Conservation (phyloP, 2,329 filamentous ascomycete genomes). For the Cryphonectria nitschkei region DNA sequence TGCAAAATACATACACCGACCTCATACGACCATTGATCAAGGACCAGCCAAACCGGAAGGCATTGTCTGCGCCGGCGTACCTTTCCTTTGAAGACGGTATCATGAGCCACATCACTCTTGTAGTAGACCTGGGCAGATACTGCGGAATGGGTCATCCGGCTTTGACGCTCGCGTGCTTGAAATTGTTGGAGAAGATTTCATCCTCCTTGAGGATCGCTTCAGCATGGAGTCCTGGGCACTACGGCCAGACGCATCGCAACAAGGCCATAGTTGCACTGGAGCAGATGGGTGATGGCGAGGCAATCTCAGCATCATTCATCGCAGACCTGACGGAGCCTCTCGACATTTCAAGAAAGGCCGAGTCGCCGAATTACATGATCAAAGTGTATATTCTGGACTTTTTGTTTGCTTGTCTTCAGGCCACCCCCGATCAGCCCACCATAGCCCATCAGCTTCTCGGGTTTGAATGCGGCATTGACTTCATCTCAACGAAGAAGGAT, state of each 20-base stretch:
- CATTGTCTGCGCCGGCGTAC: constrained; percentile 72
- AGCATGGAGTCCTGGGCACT: constrained; percentile 64
- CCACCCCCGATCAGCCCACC: constrained; percentile 76
- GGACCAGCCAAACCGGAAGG: constrained; percentile 61
- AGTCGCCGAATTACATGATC: constrained; percentile 75
- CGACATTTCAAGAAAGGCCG: constrained; percentile 72
- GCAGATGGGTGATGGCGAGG: constrained; percentile 75
- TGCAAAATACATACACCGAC: constrained; percentile 90
- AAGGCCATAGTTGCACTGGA: constrained; percentile 89
- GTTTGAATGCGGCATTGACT: constrained; percentile 75
- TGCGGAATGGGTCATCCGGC: constrained; percentile 82
- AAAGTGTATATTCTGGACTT: constrained; percentile 87
- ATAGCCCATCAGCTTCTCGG: constrained; percentile 91
- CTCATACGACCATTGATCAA: constrained; percentile 82
- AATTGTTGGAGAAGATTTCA: constrained; percentile 83
- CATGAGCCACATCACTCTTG: constrained; percentile 75
- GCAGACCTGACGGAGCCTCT: constrained; percentile 69
- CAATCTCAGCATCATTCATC: constrained; percentile 75
- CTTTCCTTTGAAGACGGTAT: constrained; percentile 93
- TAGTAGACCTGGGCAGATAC: constrained; percentile 84
- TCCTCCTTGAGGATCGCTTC: constrained; percentile 80
- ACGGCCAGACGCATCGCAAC: constrained; percentile 70
- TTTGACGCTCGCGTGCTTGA: constrained; percentile 78
- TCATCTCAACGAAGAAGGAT: constrained; percentile 68
- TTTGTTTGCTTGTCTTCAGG: constrained; percentile 76